phyloP scores from a whole-genome alignment of 179 eudicot species.

The Drosera spatulata region DNA sequence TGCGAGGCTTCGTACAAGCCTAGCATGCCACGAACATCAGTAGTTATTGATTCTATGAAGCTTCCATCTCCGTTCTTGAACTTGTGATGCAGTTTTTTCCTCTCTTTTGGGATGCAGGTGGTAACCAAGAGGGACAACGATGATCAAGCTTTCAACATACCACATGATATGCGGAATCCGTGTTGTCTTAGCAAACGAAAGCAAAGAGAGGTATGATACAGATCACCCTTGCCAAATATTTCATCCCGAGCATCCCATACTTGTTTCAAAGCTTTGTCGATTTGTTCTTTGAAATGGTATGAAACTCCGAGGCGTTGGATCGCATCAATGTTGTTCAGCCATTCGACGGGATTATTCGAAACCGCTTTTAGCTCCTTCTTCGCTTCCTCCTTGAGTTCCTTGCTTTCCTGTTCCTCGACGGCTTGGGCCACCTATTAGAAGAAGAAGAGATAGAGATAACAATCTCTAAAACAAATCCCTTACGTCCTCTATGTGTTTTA shows the following conservation, averaged over 20 bases:
- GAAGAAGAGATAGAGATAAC: too few relatives aligned
- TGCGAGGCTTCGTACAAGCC: constrained; percentile 19
- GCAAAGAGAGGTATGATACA: constrained; percentile 9
- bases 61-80: constrained; percentile 12
- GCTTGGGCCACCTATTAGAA: too few relatives aligned
- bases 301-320: constrained; percentile 25
- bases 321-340: constrained; percentile 13
- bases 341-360: neutral
- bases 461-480: too few relatives aligned
- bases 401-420: too few relatives aligned
- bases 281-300: too few relatives aligned
- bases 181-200: constrained; percentile 22
- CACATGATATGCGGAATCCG: constrained; percentile 8
- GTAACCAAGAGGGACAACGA: too few relatives aligned
- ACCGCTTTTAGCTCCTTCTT: neutral
- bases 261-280: constrained; percentile 6
- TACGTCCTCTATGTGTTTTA: too few relatives aligned
- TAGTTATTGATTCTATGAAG: constrained; percentile 1
- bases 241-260: constrained; percentile 1
- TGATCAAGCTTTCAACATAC: too few relatives aligned
- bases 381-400: too few relatives aligned
- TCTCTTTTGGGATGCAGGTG: too few relatives aligned
- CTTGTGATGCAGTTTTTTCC: too few relatives aligned
- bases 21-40: constrained; percentile 12
- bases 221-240: constrained; percentile 5